Conservation (phyloP, 257 asterid species). For the Thymus mandschuricus region DNA sequence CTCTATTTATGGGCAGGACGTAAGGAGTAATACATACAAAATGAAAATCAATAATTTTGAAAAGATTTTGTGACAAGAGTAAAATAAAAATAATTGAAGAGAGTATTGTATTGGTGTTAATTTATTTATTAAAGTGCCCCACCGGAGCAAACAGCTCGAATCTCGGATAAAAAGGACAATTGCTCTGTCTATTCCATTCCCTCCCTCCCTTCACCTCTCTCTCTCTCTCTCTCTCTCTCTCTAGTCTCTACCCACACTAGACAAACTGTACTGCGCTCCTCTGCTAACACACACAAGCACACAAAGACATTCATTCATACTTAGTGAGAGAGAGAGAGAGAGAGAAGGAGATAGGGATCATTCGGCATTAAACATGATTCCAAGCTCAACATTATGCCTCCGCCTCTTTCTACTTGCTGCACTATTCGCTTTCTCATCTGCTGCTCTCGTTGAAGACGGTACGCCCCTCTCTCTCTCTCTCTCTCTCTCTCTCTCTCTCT, state of each 20-base stretch:
- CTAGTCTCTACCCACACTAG: not conserved
- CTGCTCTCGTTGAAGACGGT: conserved; percentile 47
- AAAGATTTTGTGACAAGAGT: too few relatives aligned
- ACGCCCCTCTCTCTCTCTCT: conserved; percentile 28
- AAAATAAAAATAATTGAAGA: too few relatives aligned
- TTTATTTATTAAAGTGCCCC: not conserved
- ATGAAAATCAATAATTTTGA: too few relatives aligned
- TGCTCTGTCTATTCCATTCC: conserved; percentile 26
- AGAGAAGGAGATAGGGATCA: not conserved
- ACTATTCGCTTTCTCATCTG: conserved; percentile 35
- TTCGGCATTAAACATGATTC: conserved; percentile 39
- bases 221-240: conserved; percentile 18
- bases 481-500: not conserved
- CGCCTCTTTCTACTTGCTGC: conserved; percentile 29
- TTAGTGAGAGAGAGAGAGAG: not conserved
- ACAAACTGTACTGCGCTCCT: conserved; percentile 21
- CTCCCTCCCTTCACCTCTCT: not conserved
- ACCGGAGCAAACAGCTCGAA: conserved; percentile 31
- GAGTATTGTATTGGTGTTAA: too few relatives aligned
- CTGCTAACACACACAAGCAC: conserved; percentile 18
- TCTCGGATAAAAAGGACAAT: conserved; percentile 49
- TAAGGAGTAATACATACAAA: too few relatives aligned
- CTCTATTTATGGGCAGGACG: too few relatives aligned
- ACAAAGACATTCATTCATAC: not conserved
- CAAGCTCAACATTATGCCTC: conserved; percentile 32